A percentile compares a stretch with the other conserved stretches of the same genome.
Evolutionary conservation across 1,139 yeast genomes (phyloP).

Genomic region (Saccharomyces pastorianus): DNA sequence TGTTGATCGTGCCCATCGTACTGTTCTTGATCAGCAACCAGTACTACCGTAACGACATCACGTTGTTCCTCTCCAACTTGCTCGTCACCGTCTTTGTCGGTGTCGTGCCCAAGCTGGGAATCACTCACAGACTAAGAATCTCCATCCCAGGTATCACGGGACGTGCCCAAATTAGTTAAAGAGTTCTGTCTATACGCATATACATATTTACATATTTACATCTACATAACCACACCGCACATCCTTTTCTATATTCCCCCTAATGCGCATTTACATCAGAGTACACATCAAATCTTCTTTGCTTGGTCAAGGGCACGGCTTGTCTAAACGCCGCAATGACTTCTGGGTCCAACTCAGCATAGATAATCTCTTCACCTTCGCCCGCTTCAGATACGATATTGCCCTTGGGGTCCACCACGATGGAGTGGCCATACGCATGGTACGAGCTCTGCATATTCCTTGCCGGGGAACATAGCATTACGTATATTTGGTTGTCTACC

Average conservation of each 20-base stretch:
- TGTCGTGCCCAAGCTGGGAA: conserved; percentile 85
- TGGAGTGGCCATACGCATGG: conserved; percentile 89
- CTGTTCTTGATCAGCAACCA: no score
- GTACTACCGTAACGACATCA: conserved; percentile 51
- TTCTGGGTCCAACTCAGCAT: conserved; percentile 68
- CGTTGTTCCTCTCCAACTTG: conserved; percentile 70
- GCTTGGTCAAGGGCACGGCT: conserved; percentile 69
- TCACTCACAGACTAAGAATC: conserved; percentile 68
- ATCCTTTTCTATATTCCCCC: not conserved
- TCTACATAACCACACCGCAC: not conserved
- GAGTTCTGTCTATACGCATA: not conserved
- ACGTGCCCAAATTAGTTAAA: conserved; percentile 30
- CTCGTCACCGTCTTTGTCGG: conserved; percentile 68
- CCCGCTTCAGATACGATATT: conserved; percentile 74
- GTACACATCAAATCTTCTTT: conserved; percentile 81
- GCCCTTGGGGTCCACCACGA: conserved; percentile 88
- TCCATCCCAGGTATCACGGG: conserved; percentile 43
- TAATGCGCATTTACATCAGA: conserved; percentile 41
- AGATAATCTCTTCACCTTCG: conserved; percentile 71
- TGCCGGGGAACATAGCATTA: conserved; percentile 81
- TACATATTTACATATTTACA: not conserved
- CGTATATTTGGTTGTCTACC: conserved; percentile 78
- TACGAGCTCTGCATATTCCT: conserved; percentile 60
- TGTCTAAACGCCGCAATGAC: conserved; percentile 53
- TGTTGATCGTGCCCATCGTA: no score